phyloP scores from a whole-genome alignment of 1,284 basidiomycete species.

The Sanghuangporus sanghuang region DNA sequence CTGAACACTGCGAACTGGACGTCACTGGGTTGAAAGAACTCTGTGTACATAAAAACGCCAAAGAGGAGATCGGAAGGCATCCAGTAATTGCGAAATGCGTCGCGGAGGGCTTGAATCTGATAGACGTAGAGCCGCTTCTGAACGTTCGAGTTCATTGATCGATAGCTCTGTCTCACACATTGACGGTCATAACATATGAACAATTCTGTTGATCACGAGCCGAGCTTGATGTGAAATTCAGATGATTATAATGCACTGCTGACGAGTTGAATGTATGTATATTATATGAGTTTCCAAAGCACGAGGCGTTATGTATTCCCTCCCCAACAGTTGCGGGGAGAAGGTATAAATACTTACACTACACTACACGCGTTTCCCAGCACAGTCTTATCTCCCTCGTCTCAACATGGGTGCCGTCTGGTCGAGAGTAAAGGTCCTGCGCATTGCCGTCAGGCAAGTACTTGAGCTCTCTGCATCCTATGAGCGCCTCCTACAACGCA shows the following conservation, averaged over 20 bases:
- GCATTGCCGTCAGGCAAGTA: conserved; percentile 18
- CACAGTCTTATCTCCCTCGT: background rate
- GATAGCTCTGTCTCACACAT: background rate
- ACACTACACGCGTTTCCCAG: background rate
- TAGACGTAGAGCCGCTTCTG: background rate
- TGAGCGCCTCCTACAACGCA: conserved; percentile 21
- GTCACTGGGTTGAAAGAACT: background rate
- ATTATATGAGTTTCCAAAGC: background rate
- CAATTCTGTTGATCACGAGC: too few relatives aligned
- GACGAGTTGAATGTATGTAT: background rate
- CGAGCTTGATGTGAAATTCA: too few relatives aligned
- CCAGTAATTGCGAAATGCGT: background rate
- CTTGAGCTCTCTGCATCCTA: conserved; percentile 19
- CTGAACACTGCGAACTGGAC: background rate
- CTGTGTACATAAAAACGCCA: background rate
- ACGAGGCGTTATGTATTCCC: background rate
- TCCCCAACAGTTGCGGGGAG: background rate
- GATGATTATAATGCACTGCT: background rate
- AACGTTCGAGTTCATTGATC: background rate
- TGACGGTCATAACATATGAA: too few relatives aligned
- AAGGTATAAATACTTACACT: background rate
- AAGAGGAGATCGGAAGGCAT: background rate
- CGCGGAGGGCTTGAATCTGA: background rate
- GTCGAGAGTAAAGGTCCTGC: conserved; percentile 18
- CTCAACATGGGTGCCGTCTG: conserved; percentile 20